Base-by-base conservation (phyloP, 306 rosid genomes). In the Sicyos edulis region DNA sequence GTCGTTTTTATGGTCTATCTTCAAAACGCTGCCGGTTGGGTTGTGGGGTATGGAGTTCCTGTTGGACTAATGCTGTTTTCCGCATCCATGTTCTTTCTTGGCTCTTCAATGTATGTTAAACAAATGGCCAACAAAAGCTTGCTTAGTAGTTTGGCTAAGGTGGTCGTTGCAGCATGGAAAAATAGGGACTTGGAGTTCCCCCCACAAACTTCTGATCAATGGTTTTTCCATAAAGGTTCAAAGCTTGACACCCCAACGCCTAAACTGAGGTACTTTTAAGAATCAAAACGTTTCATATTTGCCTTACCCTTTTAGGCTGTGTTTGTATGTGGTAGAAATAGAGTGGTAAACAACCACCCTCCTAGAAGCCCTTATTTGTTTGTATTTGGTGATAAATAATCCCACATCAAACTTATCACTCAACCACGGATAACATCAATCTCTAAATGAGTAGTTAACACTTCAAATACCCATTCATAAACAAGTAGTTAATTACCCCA, bases 21-120 rank as follows among this genome's bases (percentile, higher is more conserved):
- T 60, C 98, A 92, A 76, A 84, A 79, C 10, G 42, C 37, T 58
- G 53, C 56, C 24, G 91, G 92, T 17, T 90, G 93, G 98, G 29
- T 75, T 70, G 75, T 85, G 47, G 96, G 96, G 34, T 88, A 85
- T 71, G 91, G 87, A 40, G 84, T 92, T 54, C 82, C 93, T 16
- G 85, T 82, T 10, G 96, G 86, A 54, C 82, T 90, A 20, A 85
- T 88, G 98, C 10, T 77, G 14, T 70, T 92, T 37, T 84, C 96
- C 44, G 50, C 83, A 12, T 4, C 75, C 37, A 80, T 84, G 80
- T 90, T 86, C 71, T 81, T 90, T 42, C 70, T 83, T 82, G 98
- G 98, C 15, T 83, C 88, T 77, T 68, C 59, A 8, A 44, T 82
- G 16, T 90, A 86, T 66, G 63, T 84, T 50, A 83, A 76, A 76